Base-by-base conservation (phyloP, 306 rosid species). In the Pyrus bretschneideri region DNA sequence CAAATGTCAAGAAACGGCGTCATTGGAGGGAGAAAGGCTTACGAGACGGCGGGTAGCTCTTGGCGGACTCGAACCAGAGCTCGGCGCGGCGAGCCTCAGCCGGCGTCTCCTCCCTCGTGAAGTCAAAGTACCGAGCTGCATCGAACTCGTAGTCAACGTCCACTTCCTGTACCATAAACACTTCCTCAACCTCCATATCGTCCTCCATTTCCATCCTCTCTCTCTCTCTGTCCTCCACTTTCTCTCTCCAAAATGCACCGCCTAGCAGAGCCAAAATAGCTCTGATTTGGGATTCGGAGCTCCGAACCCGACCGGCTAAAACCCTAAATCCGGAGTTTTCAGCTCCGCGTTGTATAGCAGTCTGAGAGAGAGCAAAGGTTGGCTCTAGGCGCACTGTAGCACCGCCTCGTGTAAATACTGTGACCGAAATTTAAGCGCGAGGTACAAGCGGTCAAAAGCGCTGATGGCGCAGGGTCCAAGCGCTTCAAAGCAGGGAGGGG, bases 1-100 rank as follows among this genome's bases (percentile, higher is more conserved):
- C 46, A 73, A 57, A 42, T 42, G 42, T 33, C 13, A 49, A 45
- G 12, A 44, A 68, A 74, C 51, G 59, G 29, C 21, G 54, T 30
- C 35, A 59, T 29, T 67, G 2, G 18, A 68, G 67, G 40, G 10
- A 6, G 11, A 60, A 46, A 77, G 57, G 82, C 91, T 85, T 80
- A 88, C 91, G 89, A 57, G 91, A 88, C 31, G 91, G 91, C 42
- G 89, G 88, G 54, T 85, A 85, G 73, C 79, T 82, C 71, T 21
- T 74, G 11, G 91, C 89, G 31, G 86, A 81, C 46, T 79, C 76
- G 75, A 88, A 88, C 91, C 91, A 88, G 55, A 81, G 74, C 82
- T 88, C 91, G 13, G 88, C 82, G n/a, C 66, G 70, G n/a, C 57
- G 17, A 61, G 88, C 88, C 84, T 88, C 91, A 30, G 62, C 82